Conservation (phyloP, 495 filamentous ascomycete species). For the Aspergillus homomorphus region DNA sequence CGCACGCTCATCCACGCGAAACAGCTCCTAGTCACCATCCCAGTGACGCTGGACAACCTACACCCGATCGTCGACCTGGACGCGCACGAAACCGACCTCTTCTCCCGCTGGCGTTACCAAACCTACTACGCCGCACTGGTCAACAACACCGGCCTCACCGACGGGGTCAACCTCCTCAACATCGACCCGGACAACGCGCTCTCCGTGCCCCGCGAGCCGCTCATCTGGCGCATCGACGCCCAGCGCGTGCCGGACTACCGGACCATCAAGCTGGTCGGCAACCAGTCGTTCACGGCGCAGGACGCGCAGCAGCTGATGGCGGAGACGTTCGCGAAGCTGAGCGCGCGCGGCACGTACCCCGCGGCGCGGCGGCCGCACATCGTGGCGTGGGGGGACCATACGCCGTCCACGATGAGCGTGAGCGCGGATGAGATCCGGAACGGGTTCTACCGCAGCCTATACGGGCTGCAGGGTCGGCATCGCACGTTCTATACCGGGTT, state of each 20-base stretch:
- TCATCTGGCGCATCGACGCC: constrained; percentile 4
- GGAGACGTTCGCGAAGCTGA: background rate
- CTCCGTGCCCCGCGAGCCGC: constrained; percentile 6
- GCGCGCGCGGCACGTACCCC: background rate
- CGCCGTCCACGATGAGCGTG: constrained; percentile 30
- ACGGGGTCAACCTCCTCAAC: constrained; percentile 13
- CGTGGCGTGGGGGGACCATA: constrained; percentile 18
- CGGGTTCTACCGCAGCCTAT: constrained; percentile 38
- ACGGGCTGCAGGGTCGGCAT: constrained; percentile 34
- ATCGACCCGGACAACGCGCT: constrained; percentile 2
- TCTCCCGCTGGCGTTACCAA: constrained; percentile 26
- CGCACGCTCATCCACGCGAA: constrained; percentile 37
- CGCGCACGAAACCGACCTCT: constrained; percentile 32
- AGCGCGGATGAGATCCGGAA: constrained; percentile 22
- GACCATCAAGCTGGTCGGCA: constrained; percentile 9
- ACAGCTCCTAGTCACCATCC: constrained; percentile 47
- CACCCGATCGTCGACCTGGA: constrained; percentile 31
- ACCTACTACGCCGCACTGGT: constrained; percentile 46
- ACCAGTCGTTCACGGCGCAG: constrained; percentile 1
- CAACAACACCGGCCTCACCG: constrained; percentile 38
- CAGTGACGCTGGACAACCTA: constrained; percentile 35
- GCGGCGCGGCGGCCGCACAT: background rate
- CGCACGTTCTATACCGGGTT: constrained; percentile 38
- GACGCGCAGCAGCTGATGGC: background rate
- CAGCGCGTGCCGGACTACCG: constrained; percentile 5